These are phyloP conservation scores for Aspergillus udagawae DNA, from an alignment of 2,329 filamentous ascomycete genomes.

Conservation along the genomic window DNA sequence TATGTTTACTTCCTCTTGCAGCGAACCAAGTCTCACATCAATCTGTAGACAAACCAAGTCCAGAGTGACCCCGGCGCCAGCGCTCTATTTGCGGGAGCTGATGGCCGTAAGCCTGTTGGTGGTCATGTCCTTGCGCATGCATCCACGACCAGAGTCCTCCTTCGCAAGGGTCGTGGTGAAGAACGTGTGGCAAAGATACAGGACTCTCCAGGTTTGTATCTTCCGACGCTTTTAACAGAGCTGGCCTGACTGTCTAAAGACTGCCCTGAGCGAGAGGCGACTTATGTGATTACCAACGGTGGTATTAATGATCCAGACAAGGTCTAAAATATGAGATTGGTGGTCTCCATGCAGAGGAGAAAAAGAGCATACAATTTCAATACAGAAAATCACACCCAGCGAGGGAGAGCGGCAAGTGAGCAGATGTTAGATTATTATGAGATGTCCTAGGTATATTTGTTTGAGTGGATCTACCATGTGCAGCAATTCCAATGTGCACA, in stretches of 20 bases:
- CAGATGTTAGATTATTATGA: background rate
- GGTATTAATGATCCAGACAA: constrained; percentile 67
- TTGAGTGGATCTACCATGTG: background rate
- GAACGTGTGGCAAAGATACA: constrained; percentile 67
- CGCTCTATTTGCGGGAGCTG: constrained; percentile 63
- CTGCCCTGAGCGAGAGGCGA: constrained; percentile 65
- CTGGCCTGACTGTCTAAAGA: constrained; percentile 41
- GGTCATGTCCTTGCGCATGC: constrained; percentile 68
- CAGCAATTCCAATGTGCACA: background rate
- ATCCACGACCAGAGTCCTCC: constrained; percentile 61
- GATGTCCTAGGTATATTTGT: background rate
- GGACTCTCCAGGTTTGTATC: constrained; percentile 57
- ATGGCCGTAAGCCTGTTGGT: constrained; percentile 64
- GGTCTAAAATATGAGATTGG: constrained; percentile 13
- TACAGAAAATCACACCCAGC: background rate
- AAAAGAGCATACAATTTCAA: background rate
- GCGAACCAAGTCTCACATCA: constrained; percentile 3
- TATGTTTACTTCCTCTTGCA: constrained; percentile 22
- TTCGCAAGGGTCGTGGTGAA: constrained; percentile 65
- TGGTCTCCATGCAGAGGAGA: background rate
- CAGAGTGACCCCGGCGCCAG: constrained; percentile 67
- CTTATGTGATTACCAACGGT: constrained; percentile 66
- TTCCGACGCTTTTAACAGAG: constrained; percentile 1
- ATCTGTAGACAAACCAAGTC: constrained; percentile 61
- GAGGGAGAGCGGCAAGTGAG: background rate